Evolutionary conservation across 2,329 filamentous ascomycete genomes (phyloP).

Genomic region (Aspergillus fumigatiaffinis): DNA sequence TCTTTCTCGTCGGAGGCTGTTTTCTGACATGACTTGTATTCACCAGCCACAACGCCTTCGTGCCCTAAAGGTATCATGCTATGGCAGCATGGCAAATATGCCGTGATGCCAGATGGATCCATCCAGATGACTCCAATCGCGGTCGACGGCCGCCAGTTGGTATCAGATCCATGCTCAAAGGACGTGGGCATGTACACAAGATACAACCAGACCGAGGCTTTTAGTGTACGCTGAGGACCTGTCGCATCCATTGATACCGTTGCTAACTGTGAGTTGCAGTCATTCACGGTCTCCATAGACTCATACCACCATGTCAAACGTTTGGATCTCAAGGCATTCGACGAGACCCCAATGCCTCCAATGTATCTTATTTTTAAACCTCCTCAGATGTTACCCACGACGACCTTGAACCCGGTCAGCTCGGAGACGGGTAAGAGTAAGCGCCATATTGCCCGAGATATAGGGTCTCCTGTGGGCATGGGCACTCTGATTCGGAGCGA

Average conservation of each 20-base stretch:
- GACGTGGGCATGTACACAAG: conserved; percentile 57
- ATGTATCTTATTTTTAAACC: conserved; percentile 62
- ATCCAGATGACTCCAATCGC: conserved; percentile 58
- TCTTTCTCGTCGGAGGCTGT: background rate
- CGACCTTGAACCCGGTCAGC: conserved; percentile 57
- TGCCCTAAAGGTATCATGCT: conserved; percentile 66
- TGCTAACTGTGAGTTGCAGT: conserved; percentile 23
- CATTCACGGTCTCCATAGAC: conserved; percentile 49
- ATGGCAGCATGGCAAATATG: conserved; percentile 67
- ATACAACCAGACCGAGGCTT: conserved; percentile 62
- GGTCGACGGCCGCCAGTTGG: conserved; percentile 64
- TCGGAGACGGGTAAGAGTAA: conserved; percentile 38
- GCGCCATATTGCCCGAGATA: conserved; percentile 19
- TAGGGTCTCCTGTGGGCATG: conserved; percentile 21
- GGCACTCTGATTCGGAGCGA: conserved; percentile 27
- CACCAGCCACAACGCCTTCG: conserved; percentile 53
- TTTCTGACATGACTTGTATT: conserved; percentile 11
- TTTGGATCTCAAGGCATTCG: conserved; percentile 61
- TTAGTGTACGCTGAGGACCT: conserved; percentile 48
- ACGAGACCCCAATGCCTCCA: conserved; percentile 63
- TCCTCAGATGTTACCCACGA: conserved; percentile 67
- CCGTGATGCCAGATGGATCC: conserved; percentile 54
- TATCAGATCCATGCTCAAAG: conserved; percentile 61
- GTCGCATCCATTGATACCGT: background rate
- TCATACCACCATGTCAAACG: conserved; percentile 59